phyloP scores from a whole-genome alignment of 1,284 basidiomycete species.

The Rhodotorula sp. region DNA sequence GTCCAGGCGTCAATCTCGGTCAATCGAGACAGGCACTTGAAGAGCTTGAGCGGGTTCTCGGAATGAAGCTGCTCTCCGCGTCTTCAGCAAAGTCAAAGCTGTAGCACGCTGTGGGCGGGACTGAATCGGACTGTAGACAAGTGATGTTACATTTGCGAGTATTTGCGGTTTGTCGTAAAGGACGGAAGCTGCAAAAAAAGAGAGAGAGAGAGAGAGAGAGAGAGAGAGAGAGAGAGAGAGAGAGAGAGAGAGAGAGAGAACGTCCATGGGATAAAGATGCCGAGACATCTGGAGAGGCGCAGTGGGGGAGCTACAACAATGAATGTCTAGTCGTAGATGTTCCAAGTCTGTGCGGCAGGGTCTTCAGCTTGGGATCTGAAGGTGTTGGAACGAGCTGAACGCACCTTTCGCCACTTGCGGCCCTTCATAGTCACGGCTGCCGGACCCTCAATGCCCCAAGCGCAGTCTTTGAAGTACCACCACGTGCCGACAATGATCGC shows the following conservation, averaged over 20 bases:
- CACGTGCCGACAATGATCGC: slow-evolving; percentile 70
- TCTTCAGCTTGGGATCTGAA: background rate
- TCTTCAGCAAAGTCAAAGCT: slow-evolving; percentile 15
- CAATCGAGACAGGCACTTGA: slow-evolving; percentile 18
- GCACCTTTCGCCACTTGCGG: slow-evolving; percentile 62
- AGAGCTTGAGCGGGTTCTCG: slow-evolving; percentile 24
- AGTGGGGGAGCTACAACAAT: background rate
- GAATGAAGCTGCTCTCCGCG: slow-evolving; percentile 1
- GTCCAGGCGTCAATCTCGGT: slow-evolving; percentile 21
- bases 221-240: too few relatives aligned
- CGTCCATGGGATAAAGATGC: background rate
- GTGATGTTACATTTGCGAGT: background rate
- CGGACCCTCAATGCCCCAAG: slow-evolving; percentile 61
- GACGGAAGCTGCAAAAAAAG: background rate
- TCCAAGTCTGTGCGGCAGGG: slow-evolving; percentile 29
- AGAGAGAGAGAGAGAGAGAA: too few relatives aligned
- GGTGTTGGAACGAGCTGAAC: background rate
- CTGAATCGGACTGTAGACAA: background rate
- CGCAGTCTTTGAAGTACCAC: slow-evolving; percentile 89
- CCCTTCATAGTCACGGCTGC: slow-evolving; percentile 12
- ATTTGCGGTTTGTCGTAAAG: background rate
- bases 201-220: background rate
- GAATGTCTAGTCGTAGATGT: slow-evolving; percentile 26
- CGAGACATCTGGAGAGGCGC: too few relatives aligned
- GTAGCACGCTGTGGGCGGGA: slow-evolving; percentile 3